A percentile compares a stretch with the other conserved stretches of the same genome.
Evolutionary conservation across 2,329 filamentous ascomycete species (phyloP).

Genomic region (Aspergillus luchuensis): DNA sequence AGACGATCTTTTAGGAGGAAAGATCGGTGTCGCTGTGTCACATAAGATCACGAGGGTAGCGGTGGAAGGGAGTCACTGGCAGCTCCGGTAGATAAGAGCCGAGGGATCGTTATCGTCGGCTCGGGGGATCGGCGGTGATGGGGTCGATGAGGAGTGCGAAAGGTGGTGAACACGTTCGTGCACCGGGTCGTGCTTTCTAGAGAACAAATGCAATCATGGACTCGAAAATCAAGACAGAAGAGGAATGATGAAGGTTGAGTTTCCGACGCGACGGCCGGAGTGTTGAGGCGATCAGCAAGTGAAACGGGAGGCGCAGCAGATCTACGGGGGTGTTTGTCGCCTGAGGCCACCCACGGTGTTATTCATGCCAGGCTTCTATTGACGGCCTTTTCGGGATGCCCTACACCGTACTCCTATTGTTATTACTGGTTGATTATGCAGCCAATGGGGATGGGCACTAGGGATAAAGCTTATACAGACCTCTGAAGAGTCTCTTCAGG

Average conservation of each 20-base stretch:
- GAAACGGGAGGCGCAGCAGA: constrained; percentile 8
- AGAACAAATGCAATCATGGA: background rate
- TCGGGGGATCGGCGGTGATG: background rate
- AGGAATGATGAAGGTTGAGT: background rate
- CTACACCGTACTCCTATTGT: too few relatives aligned
- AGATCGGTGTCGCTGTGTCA: constrained; percentile 6
- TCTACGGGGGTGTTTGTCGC: constrained; percentile 2
- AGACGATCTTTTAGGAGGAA: constrained; percentile 7
- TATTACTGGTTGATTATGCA: too few relatives aligned
- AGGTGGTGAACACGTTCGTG: background rate
- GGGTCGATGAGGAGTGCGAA: background rate
- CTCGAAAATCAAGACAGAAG: background rate
- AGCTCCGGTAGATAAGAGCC: constrained; percentile 3
- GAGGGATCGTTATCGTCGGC: constrained; percentile 6
- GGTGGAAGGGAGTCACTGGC: constrained; percentile 5
- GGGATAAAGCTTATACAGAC: too few relatives aligned
- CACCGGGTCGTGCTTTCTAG: background rate
- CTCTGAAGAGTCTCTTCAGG: too few relatives aligned
- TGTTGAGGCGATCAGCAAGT: background rate
- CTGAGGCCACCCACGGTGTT: constrained; percentile 5
- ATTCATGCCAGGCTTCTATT: constrained; percentile 7
- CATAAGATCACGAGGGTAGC: background rate
- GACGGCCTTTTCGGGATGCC: constrained; percentile 1
- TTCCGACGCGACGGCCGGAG: background rate
- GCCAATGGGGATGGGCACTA: too few relatives aligned